Conservation (phyloP, 768 basidiomycete species). For the Pulveroboletus sp. region DNA sequence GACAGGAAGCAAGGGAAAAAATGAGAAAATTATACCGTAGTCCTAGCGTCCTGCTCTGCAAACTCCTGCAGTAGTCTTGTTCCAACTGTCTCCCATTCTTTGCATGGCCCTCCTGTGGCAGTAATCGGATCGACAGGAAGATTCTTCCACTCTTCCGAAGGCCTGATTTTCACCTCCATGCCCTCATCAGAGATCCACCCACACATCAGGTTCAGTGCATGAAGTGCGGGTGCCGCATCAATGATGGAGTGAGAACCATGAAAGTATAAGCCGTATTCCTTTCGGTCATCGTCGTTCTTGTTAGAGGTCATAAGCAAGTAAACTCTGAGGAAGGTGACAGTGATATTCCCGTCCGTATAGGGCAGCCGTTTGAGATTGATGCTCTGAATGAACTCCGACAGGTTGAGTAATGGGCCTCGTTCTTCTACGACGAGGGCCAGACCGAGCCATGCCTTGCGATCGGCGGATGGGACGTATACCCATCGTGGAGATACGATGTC, state of each 20-base stretch:
- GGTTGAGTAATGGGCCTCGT: constrained; percentile 11
- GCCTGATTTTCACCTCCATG: constrained; percentile 6
- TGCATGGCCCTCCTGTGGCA: constrained; percentile 20
- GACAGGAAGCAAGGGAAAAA: background rate
- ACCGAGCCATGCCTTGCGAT: constrained; percentile 22
- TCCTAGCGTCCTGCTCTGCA: background rate
- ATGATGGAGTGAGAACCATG: constrained; percentile 21
- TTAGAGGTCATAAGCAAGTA: constrained; percentile 3
- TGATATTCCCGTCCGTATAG: too few relatives aligned
- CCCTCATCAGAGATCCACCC: constrained; percentile 3
- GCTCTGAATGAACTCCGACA: constrained; percentile 13
- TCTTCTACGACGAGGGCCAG: constrained; percentile 16
- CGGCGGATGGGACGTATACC: constrained; percentile 22
- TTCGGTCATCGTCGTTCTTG: background rate
- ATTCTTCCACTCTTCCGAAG: constrained; percentile 22
- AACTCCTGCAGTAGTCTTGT: constrained; percentile 12
- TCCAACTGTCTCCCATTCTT: constrained; percentile 17
- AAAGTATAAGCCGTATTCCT: constrained; percentile 21
- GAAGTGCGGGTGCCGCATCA: constrained; percentile 20
- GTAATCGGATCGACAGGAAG: constrained; percentile 24
- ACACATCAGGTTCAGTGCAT: constrained; percentile 12
- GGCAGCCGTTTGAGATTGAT: background rate
- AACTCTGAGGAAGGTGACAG: too few relatives aligned
- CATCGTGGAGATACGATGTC: constrained; percentile 11
- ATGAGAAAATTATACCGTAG: background rate